A percentile compares a stretch with the other conserved stretches of the same genome.
Evolutionary conservation across 352 stramenopile genomes (phyloP).

Genomic region (Phytophthora aleatoria): DNA sequence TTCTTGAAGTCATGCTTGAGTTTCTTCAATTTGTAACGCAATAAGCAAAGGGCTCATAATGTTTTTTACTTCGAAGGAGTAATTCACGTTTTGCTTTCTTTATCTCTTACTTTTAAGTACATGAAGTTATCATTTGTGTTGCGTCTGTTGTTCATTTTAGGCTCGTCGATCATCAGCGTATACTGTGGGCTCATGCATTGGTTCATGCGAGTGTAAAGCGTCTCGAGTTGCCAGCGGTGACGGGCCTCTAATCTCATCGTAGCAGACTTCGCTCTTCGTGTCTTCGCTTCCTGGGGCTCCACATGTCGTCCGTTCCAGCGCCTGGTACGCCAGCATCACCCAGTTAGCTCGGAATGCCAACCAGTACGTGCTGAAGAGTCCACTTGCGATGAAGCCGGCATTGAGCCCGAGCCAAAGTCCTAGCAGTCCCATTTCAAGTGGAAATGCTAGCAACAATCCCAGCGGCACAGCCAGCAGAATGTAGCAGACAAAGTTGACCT

Average conservation of each 20-base stretch:
- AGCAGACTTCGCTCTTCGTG: conserved; percentile 11
- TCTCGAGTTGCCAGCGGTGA: background rate
- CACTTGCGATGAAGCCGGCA: conserved; percentile 63
- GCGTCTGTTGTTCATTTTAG: background rate
- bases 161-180: conserved; percentile 11
- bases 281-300: conserved; percentile 11
- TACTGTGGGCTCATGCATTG: conserved; percentile 24
- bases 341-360: conserved; percentile 71
- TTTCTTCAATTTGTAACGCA: background rate
- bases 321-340: conserved; percentile 63
- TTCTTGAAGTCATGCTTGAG: no score
- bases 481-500: conserved; percentile 89
- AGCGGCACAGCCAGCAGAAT: conserved; percentile 82
- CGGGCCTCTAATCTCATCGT: conserved; percentile 7
- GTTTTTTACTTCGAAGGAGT: no score
- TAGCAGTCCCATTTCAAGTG: conserved; percentile 60
- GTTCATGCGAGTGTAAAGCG: conserved; percentile 7
- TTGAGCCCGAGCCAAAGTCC: conserved; percentile 87
- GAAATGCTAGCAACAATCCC: conserved; percentile 73
- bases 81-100: no score
- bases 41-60: no score
- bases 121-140: no score
- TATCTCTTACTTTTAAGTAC: no score
- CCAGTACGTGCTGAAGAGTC: conserved; percentile 74
- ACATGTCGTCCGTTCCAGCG: conserved; percentile 51